phyloP scores from a whole-genome alignment of 2,329 filamentous ascomycete species.

The Paecilomyces variotii region DNA sequence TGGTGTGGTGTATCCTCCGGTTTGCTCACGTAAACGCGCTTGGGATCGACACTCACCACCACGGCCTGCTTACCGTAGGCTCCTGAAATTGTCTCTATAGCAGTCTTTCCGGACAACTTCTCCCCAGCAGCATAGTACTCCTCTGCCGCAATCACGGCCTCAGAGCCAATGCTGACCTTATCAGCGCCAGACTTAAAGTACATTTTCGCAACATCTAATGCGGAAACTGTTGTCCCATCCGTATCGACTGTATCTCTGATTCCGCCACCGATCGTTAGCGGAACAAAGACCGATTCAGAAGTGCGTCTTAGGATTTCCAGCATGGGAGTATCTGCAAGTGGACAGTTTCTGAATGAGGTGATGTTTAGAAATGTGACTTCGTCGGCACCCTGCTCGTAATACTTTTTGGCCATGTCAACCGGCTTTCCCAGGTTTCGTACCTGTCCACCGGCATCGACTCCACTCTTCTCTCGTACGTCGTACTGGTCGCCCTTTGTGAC shows the following conservation, averaged over 20 bases:
- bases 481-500: constrained; percentile 99
- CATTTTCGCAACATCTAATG: constrained; percentile 86
- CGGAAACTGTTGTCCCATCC: constrained; percentile 77
- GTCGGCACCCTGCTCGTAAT: constrained; percentile 95
- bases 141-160: constrained; percentile 87
- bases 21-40: constrained; percentile 71
- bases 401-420: constrained; percentile 84
- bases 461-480: constrained; percentile 84
- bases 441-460: constrained; percentile 45
- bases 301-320: constrained; percentile 82
- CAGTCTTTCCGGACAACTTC: constrained; percentile 68
- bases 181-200: constrained; percentile 97
- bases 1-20: constrained; percentile 65
- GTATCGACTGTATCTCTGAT: constrained; percentile 89
- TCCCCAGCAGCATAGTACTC: constrained; percentile 70
- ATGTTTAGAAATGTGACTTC: constrained; percentile 98
- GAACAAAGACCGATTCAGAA: constrained; percentile 89
- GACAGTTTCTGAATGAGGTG: constrained; percentile 93
- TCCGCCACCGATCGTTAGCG: constrained; percentile 88
- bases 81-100: constrained; percentile 88
- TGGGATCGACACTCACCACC: constrained; percentile 90
- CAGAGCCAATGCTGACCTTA: constrained; percentile 94
- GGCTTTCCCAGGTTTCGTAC: constrained; percentile 96
- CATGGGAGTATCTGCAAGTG: constrained; percentile 88
- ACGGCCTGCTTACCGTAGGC: constrained; percentile 97